Evolutionary conservation across 495 filamentous ascomycete species (phyloP).

Genomic region (Bathelium albidoporum): DNA sequence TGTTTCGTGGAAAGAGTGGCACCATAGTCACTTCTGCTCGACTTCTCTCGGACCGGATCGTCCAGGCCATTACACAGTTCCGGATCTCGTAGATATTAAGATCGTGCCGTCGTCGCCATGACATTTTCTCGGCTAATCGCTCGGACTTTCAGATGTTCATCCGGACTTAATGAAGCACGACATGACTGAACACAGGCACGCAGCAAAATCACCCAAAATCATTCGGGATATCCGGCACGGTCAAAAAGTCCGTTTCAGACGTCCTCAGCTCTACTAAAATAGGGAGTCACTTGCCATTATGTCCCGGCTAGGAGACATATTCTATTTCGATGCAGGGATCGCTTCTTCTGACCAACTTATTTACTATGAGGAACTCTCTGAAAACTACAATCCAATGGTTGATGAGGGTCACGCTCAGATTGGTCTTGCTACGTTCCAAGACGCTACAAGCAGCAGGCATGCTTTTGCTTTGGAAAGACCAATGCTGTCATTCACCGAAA

Average conservation of each 20-base stretch:
- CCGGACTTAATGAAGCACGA: neutral
- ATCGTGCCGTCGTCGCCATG: neutral
- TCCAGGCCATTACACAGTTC: neutral
- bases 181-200: neutral
- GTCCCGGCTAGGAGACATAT: neutral
- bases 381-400: neutral
- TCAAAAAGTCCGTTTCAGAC: neutral
- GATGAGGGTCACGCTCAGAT: neutral
- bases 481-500: neutral
- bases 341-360: neutral
- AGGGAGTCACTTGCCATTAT: neutral
- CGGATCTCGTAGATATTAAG: neutral
- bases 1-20: neutral
- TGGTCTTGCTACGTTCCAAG: neutral
- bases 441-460: neutral
- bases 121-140: neutral
- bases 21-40: neutral
- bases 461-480: neutral
- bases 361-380: neutral
- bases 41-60: neutral
- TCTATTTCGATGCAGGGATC: neutral
- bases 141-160: neutral
- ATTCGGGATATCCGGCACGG: neutral
- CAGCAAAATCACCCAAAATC: neutral
- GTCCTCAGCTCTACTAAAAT: neutral